Base-by-base conservation (phyloP, 2,329 filamentous ascomycete species). In the Fusarium cicatricum region DNA sequence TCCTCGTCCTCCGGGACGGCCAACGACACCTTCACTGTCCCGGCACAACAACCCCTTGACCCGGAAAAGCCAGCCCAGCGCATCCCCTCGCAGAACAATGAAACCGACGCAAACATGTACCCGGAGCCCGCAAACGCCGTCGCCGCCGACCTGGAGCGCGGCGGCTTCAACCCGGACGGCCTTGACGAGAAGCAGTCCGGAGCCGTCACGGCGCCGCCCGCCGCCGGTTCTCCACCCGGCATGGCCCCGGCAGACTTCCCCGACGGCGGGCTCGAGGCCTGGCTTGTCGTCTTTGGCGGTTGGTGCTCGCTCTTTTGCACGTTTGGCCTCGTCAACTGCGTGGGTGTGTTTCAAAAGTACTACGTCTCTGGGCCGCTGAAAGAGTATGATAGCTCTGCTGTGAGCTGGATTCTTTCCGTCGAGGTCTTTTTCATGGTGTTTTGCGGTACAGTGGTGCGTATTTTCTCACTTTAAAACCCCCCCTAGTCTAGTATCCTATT, bases 371-470 rank as follows among this genome's bases (percentile, higher is more conserved):
- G 78, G 11, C 78, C 80, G 23, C 71, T 88, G 21, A 71, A 60
- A 11, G 46, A 77, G 4, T 82, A 84, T 57, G 76, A 77, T 3
- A 71, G 80, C 6, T 84, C 81, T 48, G 76, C 80, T 1, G 76
- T 88, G 29, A 78, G 84, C 45, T 88, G 86, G 85, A 87, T 88
- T 61, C 75, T 81, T 10, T 84, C 83, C 6, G 69, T 83, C 19
- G 78, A 86, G 66, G 72, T 80, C 12, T 85, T 77, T 48, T 66
- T 74, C 53, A 76, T 78, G 72, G 70, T 81, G 42, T 77, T 83
- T 60, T 77, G 84, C 74, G 83, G 82, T 47, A 71, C 74, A 8
- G 58, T 77, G 12, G 77, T 81, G 75, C 72, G n/a, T 43, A 11
- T 65, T 17, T 4, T 41, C 21, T 3, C 8, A 9, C 3, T 6